Percentiles rank a stretch among this genome's conserved stretches.
Evolutionary conservation across 1,284 basidiomycete species (phyloP).

Genomic region (Vanrija sp.): DNA sequence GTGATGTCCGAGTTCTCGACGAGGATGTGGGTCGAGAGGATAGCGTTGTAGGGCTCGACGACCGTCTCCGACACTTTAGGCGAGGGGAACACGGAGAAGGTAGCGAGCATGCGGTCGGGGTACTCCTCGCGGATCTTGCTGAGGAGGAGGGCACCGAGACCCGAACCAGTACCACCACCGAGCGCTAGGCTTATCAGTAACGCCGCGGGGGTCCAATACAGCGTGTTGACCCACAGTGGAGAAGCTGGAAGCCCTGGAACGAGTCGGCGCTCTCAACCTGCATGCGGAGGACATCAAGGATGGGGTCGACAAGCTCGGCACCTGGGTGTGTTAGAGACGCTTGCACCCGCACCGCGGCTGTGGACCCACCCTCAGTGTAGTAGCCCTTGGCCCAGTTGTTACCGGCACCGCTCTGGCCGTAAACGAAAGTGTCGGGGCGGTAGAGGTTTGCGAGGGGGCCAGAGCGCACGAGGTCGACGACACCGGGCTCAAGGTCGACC

Average conservation of each 20-base stretch:
- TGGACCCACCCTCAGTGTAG: constrained; percentile 71
- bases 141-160: constrained; percentile 74
- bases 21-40: constrained; percentile 85
- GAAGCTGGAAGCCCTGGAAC: constrained; percentile 88
- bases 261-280: constrained; percentile 79
- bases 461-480: constrained; percentile 67
- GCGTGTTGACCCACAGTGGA: constrained; percentile 59
- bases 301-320: constrained; percentile 84
- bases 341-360: too few species aligned
- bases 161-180: constrained; percentile 88
- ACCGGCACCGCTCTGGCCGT: constrained; percentile 64
- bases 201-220: neutral
- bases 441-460: constrained; percentile 59
- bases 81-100: constrained; percentile 86
- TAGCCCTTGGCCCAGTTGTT: constrained; percentile 53
- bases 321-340: constrained; percentile 51
- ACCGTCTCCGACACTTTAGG: constrained; percentile 95
- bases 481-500: constrained; percentile 86
- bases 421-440: constrained; percentile 82
- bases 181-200: constrained; percentile 52
- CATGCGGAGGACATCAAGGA: constrained; percentile 69
- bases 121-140: constrained; percentile 87
- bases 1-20: constrained; percentile 87
- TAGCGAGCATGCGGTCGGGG: constrained; percentile 88
- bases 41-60: constrained; percentile 85